Evolutionary conservation across 306 rosid genomes (phyloP).

Genomic region (Gastrolobium bilobum): DNA sequence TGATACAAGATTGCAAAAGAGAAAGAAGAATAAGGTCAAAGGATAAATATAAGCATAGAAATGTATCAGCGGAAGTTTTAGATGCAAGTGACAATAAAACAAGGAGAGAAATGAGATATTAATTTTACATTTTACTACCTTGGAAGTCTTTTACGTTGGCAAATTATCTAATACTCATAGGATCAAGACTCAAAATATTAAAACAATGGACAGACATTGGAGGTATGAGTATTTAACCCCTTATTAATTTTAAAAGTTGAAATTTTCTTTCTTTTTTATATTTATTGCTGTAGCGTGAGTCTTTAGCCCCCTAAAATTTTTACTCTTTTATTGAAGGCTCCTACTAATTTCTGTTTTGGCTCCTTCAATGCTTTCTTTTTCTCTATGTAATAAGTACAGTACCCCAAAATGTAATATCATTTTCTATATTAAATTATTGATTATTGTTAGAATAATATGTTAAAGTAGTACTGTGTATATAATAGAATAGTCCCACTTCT

Average conservation of each 20-base stretch:
- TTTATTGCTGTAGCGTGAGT: conserved; percentile 20
- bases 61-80: conserved; percentile 14
- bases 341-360: background rate
- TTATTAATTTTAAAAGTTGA: background rate
- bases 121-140: conserved; percentile 25
- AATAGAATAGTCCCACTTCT: no score
- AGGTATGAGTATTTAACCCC: conserved; percentile 12
- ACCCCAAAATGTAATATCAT: background rate
- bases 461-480: no score
- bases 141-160: background rate
- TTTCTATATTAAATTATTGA: background rate
- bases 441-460: no score
- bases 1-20: conserved; percentile 7
- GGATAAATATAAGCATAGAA: background rate
- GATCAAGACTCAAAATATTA: background rate
- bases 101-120: conserved; percentile 18
- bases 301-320: background rate
- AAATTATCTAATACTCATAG: conserved; percentile 2
- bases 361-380: background rate
- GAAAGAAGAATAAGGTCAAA: conserved; percentile 11
- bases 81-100: conserved; percentile 14
- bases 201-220: background rate
- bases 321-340: background rate
- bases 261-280: background rate
- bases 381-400: conserved; percentile 8